These are phyloP conservation scores for Pseudotulostoma volvatum DNA, from an alignment of 495 filamentous ascomycete genomes.

Conservation along the genomic window DNA sequence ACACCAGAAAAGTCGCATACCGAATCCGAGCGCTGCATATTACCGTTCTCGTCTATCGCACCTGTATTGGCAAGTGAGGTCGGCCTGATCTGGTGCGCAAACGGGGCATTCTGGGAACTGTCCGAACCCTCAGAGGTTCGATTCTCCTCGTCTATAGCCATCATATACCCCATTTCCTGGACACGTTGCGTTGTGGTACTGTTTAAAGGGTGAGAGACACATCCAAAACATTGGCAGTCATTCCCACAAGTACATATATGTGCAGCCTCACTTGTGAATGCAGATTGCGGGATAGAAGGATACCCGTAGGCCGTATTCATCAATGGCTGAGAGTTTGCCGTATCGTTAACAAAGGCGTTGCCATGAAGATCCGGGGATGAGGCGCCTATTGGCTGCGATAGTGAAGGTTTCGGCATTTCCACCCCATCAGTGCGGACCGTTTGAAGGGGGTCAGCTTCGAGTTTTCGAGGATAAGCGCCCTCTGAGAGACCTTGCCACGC, in stretches of 20 bases:
- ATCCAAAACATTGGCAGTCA: slow-evolving; percentile 52
- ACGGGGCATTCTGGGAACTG: slow-evolving; percentile 6
- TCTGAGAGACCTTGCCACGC: neutral
- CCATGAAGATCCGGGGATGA: neutral
- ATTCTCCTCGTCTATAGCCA: slow-evolving; percentile 21
- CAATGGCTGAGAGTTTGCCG: neutral
- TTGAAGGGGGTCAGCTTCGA: neutral
- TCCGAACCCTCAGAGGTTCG: slow-evolving; percentile 9
- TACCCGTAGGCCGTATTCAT: slow-evolving; percentile 1
- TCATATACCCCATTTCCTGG: slow-evolving; percentile 29
- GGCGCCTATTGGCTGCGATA: neutral
- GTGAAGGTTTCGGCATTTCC: neutral
- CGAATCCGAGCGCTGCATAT: neutral
- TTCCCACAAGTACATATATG: slow-evolving; percentile 50
- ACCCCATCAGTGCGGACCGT: neutral
- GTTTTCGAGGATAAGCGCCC: neutral
- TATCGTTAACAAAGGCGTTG: neutral
- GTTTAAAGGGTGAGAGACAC: slow-evolving; percentile 57
- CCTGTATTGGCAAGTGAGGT: neutral
- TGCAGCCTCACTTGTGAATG: slow-evolving; percentile 9
- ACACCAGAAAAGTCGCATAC: neutral
- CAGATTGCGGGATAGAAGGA: slow-evolving; percentile 3
- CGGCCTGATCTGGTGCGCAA: neutral
- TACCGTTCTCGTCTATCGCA: neutral
- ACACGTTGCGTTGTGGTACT: slow-evolving; percentile 51